Evolutionary conservation across 2,329 filamentous ascomycete species (phyloP).

Genomic region (Allantophomopsis cytisporea): DNA sequence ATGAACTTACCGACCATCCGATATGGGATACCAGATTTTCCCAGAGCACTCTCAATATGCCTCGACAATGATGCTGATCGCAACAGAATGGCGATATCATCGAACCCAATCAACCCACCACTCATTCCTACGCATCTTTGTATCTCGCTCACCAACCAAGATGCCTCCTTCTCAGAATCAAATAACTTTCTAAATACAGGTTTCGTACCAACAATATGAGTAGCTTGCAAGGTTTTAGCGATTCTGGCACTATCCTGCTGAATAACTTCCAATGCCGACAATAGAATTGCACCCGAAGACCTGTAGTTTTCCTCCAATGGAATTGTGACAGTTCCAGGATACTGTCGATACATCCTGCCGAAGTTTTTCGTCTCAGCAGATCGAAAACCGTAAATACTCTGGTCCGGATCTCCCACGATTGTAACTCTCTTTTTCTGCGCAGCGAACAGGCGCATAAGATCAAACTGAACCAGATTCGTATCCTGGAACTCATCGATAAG

Average conservation of each 20-base stretch:
- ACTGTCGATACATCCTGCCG: slow-evolving; percentile 62
- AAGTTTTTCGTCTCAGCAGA: slow-evolving; percentile 88
- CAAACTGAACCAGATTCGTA: slow-evolving; percentile 89
- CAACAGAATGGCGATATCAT: slow-evolving; percentile 79
- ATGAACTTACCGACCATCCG: slow-evolving; percentile 61
- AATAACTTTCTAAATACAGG: slow-evolving; percentile 70
- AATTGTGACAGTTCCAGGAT: slow-evolving; percentile 66
- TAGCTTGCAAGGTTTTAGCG: slow-evolving; percentile 64
- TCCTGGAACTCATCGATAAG: slow-evolving; percentile 97
- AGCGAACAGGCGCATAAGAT: slow-evolving; percentile 82
- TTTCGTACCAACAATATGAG: slow-evolving; percentile 65
- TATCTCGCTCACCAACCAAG: slow-evolving; percentile 83
- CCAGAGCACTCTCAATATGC: slow-evolving; percentile 73
- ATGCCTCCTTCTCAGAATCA: slow-evolving; percentile 58
- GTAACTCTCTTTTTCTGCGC: slow-evolving; percentile 65
- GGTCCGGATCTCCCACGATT: slow-evolving; percentile 90
- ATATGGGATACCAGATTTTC: slow-evolving; percentile 72
- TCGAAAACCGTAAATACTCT: slow-evolving; percentile 95
- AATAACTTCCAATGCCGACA: slow-evolving; percentile 71
- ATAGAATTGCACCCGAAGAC: slow-evolving; percentile 74
- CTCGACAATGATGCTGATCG: slow-evolving; percentile 72
- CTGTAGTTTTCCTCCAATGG: slow-evolving; percentile 90
- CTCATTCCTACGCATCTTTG: slow-evolving; percentile 56
- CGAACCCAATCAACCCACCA: slow-evolving; percentile 56
- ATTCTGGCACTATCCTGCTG: slow-evolving; percentile 77